These are phyloP conservation scores for Colletotrichum sp. DNA, from an alignment of 2,329 filamentous ascomycete genomes.

Conservation along the genomic window DNA sequence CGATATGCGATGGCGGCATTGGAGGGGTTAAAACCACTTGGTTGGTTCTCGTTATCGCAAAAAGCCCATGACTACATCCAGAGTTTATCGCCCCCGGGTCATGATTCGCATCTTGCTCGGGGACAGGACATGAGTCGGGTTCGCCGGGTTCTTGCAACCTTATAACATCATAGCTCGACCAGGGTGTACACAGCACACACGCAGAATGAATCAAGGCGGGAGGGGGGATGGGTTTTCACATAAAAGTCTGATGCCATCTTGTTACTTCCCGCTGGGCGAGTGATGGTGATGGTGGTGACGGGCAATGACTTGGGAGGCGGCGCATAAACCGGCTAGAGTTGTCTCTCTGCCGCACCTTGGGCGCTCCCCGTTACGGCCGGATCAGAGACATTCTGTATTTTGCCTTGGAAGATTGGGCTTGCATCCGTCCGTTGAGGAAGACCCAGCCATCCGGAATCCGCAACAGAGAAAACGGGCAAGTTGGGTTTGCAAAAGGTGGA, in stretches of 20 bases:
- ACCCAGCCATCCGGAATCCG: neutral
- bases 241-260: neutral
- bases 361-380: neutral
- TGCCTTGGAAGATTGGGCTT: neutral
- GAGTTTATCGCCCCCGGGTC: neutral
- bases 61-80: neutral
- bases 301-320: neutral
- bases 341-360: neutral
- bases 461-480: neutral
- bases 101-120: neutral
- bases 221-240: neutral
- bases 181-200: neutral
- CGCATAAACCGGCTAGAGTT: neutral
- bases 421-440: neutral
- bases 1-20: neutral
- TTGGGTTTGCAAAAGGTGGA: neutral
- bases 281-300: neutral
- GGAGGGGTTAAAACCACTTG: neutral
- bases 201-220: neutral
- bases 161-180: neutral
- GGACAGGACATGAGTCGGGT: neutral
- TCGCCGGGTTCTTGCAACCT: neutral
- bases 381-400: neutral
- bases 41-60: neutral
- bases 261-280: neutral